phyloP scores from a whole-genome alignment of 2,329 filamentous ascomycete species.

The Didymella glomerata region DNA sequence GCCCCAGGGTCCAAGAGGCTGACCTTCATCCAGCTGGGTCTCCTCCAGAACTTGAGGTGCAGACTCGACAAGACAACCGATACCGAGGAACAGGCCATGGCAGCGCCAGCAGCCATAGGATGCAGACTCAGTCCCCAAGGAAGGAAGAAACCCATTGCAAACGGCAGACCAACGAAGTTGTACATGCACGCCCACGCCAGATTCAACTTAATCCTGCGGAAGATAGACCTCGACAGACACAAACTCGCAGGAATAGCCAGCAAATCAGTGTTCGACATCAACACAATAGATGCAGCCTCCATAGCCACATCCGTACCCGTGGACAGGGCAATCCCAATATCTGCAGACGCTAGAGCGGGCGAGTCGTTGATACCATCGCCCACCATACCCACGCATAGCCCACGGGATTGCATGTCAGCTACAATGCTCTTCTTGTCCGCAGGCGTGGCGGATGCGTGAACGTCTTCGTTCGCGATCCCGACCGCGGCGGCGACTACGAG shows the following conservation, averaged over 20 bases:
- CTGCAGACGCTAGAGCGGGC: slow-evolving; percentile 88
- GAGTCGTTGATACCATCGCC: slow-evolving; percentile 98
- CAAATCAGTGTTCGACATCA: slow-evolving; percentile 91
- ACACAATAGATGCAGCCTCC: slow-evolving; percentile 93
- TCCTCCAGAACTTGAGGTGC: slow-evolving; percentile 83
- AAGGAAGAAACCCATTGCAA: slow-evolving; percentile 96
- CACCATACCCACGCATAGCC: slow-evolving; percentile 91
- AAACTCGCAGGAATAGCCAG: slow-evolving; percentile 92
- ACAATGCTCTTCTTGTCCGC: slow-evolving; percentile 91
- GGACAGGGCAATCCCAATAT: slow-evolving; percentile 91
- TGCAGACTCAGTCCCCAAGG: slow-evolving; percentile 88
- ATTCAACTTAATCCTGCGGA: slow-evolving; percentile 92
- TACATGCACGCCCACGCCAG: slow-evolving; percentile 92
- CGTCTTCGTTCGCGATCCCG: slow-evolving; percentile 77
- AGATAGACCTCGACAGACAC: slow-evolving; percentile 82
- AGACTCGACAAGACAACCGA: slow-evolving; percentile 87
- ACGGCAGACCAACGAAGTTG: slow-evolving; percentile 88
- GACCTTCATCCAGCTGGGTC: slow-evolving; percentile 87
- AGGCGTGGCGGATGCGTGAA: slow-evolving; percentile 87
- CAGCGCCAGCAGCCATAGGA: slow-evolving; percentile 91
- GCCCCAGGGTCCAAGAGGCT: slow-evolving; percentile 63
- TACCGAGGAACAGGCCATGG: slow-evolving; percentile 91
- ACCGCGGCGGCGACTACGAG: slow-evolving; percentile 82
- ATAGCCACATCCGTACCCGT: slow-evolving; percentile 96
- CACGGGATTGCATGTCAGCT: slow-evolving; percentile 73